Conservation (phyloP, 2,329 filamentous ascomycete genomes). For the Annulohypoxylon truncatum region DNA sequence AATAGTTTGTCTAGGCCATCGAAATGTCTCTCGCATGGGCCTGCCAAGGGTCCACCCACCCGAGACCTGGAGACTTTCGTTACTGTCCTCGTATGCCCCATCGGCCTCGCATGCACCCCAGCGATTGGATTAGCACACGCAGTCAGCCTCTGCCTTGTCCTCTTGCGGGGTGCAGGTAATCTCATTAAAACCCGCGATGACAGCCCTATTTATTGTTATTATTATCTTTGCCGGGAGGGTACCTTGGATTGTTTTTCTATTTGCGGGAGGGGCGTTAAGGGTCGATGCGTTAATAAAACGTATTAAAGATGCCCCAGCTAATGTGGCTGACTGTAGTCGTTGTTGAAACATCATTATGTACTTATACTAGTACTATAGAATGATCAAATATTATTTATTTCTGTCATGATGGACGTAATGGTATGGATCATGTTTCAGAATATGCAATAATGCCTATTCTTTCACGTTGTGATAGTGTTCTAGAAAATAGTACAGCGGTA, state of each 20-base stretch:
- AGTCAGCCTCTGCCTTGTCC: slow-evolving; percentile 43
- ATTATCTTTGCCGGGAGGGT: slow-evolving; percentile 3
- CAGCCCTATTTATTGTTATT: slow-evolving; percentile 19
- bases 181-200: slow-evolving; percentile 17
- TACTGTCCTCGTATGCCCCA: slow-evolving; percentile 21
- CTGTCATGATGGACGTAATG: slow-evolving; percentile 19
- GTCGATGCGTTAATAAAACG: neutral
- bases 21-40: slow-evolving; percentile 19
- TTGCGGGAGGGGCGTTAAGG: neutral
- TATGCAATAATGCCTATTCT: slow-evolving; percentile 32
- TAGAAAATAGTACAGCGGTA: slow-evolving; percentile 30
- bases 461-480: slow-evolving; percentile 37
- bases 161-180: slow-evolving; percentile 44
- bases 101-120: slow-evolving; percentile 26
- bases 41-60: slow-evolving; percentile 22
- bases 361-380: too few species aligned
- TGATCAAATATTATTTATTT: slow-evolving; percentile 12
- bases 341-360: slow-evolving; percentile 3
- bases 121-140: slow-evolving; percentile 31
- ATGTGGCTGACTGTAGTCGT: slow-evolving; percentile 4
- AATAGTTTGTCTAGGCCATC: slow-evolving; percentile 25
- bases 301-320: neutral
- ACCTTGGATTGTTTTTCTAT: slow-evolving; percentile 8
- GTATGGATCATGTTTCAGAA: slow-evolving; percentile 38
- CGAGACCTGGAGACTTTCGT: slow-evolving; percentile 33